These are phyloP conservation scores for Wickerhamomyces ciferrii DNA, from an alignment of 805 yeast genomes.

Conservation along the genomic window DNA sequence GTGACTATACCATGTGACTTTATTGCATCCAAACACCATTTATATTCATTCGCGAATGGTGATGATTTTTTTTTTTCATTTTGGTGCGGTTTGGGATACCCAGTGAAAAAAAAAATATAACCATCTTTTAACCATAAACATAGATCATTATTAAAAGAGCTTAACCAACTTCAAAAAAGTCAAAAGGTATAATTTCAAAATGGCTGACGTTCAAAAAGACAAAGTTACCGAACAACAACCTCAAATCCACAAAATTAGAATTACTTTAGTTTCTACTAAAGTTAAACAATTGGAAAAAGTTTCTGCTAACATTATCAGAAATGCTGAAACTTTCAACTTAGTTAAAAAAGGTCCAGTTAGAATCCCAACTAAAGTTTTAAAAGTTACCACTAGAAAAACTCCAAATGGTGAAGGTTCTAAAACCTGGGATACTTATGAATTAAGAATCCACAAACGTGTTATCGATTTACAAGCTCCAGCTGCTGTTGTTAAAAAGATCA, in stretches of 20 bases:
- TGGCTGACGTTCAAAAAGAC: slow-evolving; percentile 84
- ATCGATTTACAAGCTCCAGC: slow-evolving; percentile 98
- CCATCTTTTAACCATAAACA: not conserved
- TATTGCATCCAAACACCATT: not conserved
- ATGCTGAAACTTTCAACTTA: slow-evolving; percentile 78
- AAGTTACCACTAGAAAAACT: slow-evolving; percentile 99
- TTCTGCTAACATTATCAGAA: slow-evolving; percentile 81
- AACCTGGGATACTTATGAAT: slow-evolving; percentile 99
- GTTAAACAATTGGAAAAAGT: slow-evolving; percentile 98
- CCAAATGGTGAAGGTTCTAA: slow-evolving; percentile 99
- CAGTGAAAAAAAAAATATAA: slow-evolving; percentile 9
- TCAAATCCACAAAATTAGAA: slow-evolving; percentile 95
- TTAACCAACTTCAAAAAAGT: slow-evolving; percentile 23
- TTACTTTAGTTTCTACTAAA: slow-evolving; percentile 97
- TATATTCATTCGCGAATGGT: not conserved
- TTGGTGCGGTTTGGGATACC: not conserved
- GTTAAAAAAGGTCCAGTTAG: slow-evolving; percentile 99
- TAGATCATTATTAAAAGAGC: not conserved
- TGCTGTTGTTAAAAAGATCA: slow-evolving; percentile 86
- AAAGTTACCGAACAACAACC: slow-evolving; percentile 77
- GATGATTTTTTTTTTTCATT: too few relatives aligned
- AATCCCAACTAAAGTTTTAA: slow-evolving; percentile 98
- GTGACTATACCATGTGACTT: not conserved
- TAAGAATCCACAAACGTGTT: slow-evolving; percentile 99
- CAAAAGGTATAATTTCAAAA: slow-evolving; percentile 42